Conservation (phyloP, 345 rosid genomes). For the Eucalyptus cloeziana region DNA sequence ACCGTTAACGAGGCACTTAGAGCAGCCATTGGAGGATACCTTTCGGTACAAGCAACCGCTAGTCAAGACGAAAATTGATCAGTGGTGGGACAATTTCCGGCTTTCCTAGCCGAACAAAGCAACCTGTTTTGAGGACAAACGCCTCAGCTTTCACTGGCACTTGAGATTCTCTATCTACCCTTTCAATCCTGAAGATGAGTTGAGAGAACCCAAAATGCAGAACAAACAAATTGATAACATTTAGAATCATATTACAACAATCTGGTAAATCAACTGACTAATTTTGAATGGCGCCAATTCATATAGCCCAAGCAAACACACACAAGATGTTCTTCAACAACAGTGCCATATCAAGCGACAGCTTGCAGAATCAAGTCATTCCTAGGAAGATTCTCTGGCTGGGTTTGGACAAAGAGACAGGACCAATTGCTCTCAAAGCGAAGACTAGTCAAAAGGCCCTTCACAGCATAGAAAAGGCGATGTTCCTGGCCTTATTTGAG, state of each 20-base stretch:
- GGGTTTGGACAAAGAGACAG: not conserved
- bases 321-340: not conserved
- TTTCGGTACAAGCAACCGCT: constrained; percentile 12
- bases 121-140: constrained; percentile 2
- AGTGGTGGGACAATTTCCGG: constrained; percentile 2
- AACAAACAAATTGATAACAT: not conserved
- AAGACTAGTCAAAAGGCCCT: not conserved
- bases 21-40: constrained; percentile 43
- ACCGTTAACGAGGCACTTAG: constrained; percentile 21
- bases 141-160: constrained; percentile 8
- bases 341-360: not conserved
- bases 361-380: not conserved
- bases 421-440: not conserved
- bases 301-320: not conserved
- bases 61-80: not conserved
- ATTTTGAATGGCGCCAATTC: not conserved
- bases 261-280: not conserved
- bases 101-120: constrained; percentile 14
- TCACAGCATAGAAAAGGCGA: not conserved
- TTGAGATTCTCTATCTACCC: not conserved
- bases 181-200: not conserved
- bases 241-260: not conserved
- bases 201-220: not conserved
- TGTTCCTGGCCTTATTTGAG: not conserved
- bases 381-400: not conserved